Conservation (phyloP, 495 filamentous ascomycete genomes). For the Trichoderma parareesei region DNA sequence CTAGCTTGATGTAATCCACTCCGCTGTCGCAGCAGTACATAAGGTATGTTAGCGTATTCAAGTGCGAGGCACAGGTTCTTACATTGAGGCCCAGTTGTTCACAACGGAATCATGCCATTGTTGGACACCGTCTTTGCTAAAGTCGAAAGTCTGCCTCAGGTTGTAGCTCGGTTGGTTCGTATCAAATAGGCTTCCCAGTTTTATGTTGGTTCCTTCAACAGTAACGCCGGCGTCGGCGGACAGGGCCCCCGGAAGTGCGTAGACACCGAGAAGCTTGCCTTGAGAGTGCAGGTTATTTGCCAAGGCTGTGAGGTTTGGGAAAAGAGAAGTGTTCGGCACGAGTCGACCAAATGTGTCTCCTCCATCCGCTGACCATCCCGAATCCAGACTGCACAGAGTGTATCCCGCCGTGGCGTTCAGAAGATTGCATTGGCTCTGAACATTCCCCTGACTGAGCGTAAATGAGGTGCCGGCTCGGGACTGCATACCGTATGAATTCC, state of each 20-base stretch:
- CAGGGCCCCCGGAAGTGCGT: background rate
- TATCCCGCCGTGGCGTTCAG: background rate
- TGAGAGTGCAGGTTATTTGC: background rate
- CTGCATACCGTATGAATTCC: background rate
- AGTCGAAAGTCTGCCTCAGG: background rate
- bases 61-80: background rate
- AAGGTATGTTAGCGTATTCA: background rate
- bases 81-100: constrained; percentile 1
- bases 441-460: background rate
- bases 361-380: background rate
- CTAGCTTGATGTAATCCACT: background rate
- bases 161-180: background rate
- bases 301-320: background rate
- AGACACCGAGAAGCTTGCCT: background rate
- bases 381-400: background rate
- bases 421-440: background rate
- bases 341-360: background rate
- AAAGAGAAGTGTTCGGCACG: background rate
- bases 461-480: background rate
- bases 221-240: background rate
- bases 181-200: background rate
- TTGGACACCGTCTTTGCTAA: background rate
- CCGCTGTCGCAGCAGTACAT: background rate
- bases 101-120: constrained; percentile 4
- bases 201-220: background rate